These are phyloP conservation scores for Acanthamoeba lenticulata DNA, from an alignment of 208 protist species.

Conservation along the genomic window DNA sequence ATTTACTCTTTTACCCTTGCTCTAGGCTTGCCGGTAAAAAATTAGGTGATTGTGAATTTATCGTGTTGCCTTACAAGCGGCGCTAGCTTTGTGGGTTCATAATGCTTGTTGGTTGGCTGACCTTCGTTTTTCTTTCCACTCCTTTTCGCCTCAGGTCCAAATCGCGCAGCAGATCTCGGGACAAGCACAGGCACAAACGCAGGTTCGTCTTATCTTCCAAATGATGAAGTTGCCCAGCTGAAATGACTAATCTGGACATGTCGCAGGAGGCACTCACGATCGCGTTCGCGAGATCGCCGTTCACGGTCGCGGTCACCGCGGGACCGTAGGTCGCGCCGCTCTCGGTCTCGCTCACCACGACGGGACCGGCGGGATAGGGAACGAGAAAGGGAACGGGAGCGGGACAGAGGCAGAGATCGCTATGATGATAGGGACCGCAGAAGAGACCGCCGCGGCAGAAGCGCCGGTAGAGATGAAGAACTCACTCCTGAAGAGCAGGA, in stretches of 20 bases:
- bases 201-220: not conserved
- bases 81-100: too few relatives aligned
- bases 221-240: not conserved
- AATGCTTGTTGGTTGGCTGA: too few relatives aligned
- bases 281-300: not conserved
- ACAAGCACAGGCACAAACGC: slow-evolving; percentile 16
- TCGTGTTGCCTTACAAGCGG: not conserved
- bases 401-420: not conserved
- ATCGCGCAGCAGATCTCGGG: slow-evolving; percentile 33
- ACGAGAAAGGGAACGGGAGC: not conserved
- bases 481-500: slow-evolving; percentile 52
- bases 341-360: slow-evolving; percentile 11
- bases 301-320: too few relatives aligned
- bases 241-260: not conserved
- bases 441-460: not conserved
- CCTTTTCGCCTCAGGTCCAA: not conserved
- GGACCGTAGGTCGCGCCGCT: too few relatives aligned
- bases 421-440: not conserved
- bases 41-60: not conserved
- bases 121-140: not conserved
- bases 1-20: not conserved
- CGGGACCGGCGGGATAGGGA: not conserved
- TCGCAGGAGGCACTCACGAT: slow-evolving; percentile 42
- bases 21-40: slow-evolving; percentile 27
- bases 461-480: slow-evolving; percentile 29